phyloP scores from a whole-genome alignment of 129 eudicot species.

The Pittosporum tobira region DNA sequence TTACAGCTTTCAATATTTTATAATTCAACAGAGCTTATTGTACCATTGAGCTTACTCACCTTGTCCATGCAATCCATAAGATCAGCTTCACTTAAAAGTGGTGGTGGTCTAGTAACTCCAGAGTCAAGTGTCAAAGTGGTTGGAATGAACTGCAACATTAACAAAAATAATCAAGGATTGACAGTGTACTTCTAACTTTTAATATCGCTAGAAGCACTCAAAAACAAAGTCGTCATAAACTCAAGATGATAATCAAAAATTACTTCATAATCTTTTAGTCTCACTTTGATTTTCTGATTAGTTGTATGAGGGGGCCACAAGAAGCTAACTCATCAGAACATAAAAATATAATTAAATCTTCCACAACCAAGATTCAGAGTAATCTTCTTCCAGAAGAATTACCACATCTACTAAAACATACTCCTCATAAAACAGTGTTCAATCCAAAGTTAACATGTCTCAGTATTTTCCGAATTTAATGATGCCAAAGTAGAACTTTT shows the following conservation, averaged over 20 bases:
- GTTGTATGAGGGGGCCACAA: background rate
- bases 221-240: background rate
- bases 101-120: slow-evolving; percentile 91
- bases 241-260: background rate
- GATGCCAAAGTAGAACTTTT: too few species aligned
- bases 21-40: background rate
- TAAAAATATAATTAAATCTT: background rate
- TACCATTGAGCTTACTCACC: slow-evolving; percentile 33
- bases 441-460: too few species aligned
- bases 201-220: background rate
- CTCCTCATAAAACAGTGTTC: too few species aligned
- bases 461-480: too few species aligned
- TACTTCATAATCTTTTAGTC: background rate
- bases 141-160: slow-evolving; percentile 70
- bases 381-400: background rate
- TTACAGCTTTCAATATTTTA: too few species aligned
- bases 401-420: background rate
- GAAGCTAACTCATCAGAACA: background rate
- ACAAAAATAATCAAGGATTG: slow-evolving; percentile 11
- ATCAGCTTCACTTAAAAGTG: slow-evolving; percentile 97
- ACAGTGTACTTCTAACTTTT: background rate
- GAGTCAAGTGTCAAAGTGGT: slow-evolving; percentile 77
- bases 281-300: background rate
- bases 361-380: background rate
- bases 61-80: slow-evolving; percentile 83